Evolutionary conservation across 176 grass and related monocot species (phyloP).

Genomic region (Hyparrhenia diplandra): DNA sequence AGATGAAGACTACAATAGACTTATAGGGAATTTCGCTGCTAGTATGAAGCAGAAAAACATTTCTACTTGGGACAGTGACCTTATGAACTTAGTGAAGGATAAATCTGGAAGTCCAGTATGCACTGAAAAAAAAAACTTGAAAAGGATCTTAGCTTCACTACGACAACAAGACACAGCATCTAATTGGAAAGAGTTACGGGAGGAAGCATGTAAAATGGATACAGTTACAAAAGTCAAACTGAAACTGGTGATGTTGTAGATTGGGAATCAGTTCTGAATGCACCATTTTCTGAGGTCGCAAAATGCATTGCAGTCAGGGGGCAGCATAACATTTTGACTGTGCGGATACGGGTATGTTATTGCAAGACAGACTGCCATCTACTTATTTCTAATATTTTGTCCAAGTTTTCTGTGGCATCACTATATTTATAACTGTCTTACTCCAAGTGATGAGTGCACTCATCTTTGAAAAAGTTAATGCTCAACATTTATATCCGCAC

Average conservation of each 20-base stretch:
- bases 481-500: neutral
- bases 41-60: slow-evolving; percentile 33
- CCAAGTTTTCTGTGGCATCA: neutral
- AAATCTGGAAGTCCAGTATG: slow-evolving; percentile 29
- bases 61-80: slow-evolving; percentile 27
- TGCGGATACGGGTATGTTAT: slow-evolving; percentile 39
- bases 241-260: slow-evolving; percentile 28
- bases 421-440: slow-evolving; percentile 19
- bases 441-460: neutral
- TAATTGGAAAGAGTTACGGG: slow-evolving; percentile 36
- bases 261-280: slow-evolving; percentile 32
- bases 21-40: slow-evolving; percentile 37
- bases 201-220: slow-evolving; percentile 35
- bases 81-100: slow-evolving; percentile 37
- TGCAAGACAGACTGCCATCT: neutral
- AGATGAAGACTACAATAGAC: slow-evolving; percentile 17
- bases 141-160: slow-evolving; percentile 24
- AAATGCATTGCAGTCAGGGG: slow-evolving; percentile 35
- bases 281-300: slow-evolving; percentile 19
- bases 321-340: slow-evolving; percentile 41
- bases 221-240: neutral
- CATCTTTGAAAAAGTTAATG: neutral
- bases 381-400: neutral
- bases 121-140: slow-evolving; percentile 3
- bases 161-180: slow-evolving; percentile 5